Evolutionary conservation across 768 basidiomycete genomes (phyloP), one percentile per base, ranked within the genome.

Genomic region (Boletus patriciae): DNA sequence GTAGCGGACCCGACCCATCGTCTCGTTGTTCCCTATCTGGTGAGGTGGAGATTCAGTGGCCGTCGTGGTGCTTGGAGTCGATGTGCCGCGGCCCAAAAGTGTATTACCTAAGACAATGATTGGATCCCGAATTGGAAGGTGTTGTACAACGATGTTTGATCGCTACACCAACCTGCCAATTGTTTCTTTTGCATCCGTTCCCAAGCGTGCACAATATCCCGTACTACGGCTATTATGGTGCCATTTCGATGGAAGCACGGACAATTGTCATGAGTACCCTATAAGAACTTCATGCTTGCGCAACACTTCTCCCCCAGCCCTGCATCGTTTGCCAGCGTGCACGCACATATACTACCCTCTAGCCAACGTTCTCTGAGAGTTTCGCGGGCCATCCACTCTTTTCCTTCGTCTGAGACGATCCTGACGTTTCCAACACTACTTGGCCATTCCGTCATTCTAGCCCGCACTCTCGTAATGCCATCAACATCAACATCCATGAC

Each of bases 321-420:
- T 23, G 53, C 49, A 51, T 31, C 37, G 46, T 51, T 44, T 45
- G 33, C 46, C 44, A 52, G 16, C 40, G 40, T 25, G 18, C 50
- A 44, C 36, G 18, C 46, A 44, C 36, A 7, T 3, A 15, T n/a
- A 37, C 47, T 10, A 45, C 25, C 36, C 44, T 40, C 48, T 19
- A 51, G 55, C 43, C 54, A 65, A 36, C 60, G 55, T 61, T 33
- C 68, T 68, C 66, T 54, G 64, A 45, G 59, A 70, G 66, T 36
- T 52, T 49, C 48, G 50, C 48, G 10, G 58, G 52, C 62, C 43
- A 58, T 68, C 59, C 69, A 44, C 48, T 72, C 66, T 41, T 72
- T 70, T 42, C 19, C 46, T 18, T 63, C 69, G 62, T 62, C 66
- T 58, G 62, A 41, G 68, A 69, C 68, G 66, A 69, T 50, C 21